Evolutionary conservation across 495 filamentous ascomycete genomes (phyloP).

Genomic region (Aspergillus ellipticus): DNA sequence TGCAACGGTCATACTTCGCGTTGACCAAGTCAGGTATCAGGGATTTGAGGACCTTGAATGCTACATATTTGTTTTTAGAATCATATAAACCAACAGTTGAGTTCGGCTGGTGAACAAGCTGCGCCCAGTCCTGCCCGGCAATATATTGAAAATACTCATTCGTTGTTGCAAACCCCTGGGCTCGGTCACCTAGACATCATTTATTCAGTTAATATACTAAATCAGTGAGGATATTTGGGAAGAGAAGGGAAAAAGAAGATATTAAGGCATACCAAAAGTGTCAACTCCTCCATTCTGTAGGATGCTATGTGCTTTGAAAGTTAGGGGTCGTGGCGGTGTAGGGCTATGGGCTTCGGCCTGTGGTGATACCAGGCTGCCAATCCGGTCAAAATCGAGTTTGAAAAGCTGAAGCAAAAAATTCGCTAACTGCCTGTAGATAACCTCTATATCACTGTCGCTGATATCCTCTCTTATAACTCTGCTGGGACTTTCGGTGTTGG

Average conservation of each 20-base stretch:
- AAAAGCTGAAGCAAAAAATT: conserved; percentile 28
- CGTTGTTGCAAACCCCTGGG: conserved; percentile 24
- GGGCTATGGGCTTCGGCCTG: conserved; percentile 9
- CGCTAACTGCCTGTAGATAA: conserved; percentile 29
- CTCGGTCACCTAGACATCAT: conserved; percentile 28
- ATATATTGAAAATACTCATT: conserved; percentile 34
- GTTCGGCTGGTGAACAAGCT: conserved; percentile 32
- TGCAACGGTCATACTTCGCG: conserved; percentile 21
- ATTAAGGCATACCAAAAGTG: conserved; percentile 23
- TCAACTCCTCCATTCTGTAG: conserved; percentile 32
- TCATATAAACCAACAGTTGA: conserved; percentile 20
- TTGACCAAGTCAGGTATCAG: conserved; percentile 24
- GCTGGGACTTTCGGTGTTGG: conserved; percentile 10
- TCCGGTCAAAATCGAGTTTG: conserved; percentile 23
- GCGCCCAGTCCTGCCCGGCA: conserved; percentile 28
- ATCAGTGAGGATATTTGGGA: not conserved
- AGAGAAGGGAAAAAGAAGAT: conserved; percentile 6
- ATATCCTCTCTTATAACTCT: conserved; percentile 25
- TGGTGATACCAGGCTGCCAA: conserved; percentile 19
- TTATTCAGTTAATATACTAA: conserved; percentile 1
- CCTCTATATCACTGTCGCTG: conserved; percentile 20
- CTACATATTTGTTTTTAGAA: conserved; percentile 21
- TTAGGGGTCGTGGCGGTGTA: conserved; percentile 22
- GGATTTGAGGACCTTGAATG: conserved; percentile 23
- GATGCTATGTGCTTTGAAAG: conserved; percentile 30